phyloP scores from a whole-genome alignment of 108 stramenopile genomes.

The Pseudonitzschia multistriata region DNA sequence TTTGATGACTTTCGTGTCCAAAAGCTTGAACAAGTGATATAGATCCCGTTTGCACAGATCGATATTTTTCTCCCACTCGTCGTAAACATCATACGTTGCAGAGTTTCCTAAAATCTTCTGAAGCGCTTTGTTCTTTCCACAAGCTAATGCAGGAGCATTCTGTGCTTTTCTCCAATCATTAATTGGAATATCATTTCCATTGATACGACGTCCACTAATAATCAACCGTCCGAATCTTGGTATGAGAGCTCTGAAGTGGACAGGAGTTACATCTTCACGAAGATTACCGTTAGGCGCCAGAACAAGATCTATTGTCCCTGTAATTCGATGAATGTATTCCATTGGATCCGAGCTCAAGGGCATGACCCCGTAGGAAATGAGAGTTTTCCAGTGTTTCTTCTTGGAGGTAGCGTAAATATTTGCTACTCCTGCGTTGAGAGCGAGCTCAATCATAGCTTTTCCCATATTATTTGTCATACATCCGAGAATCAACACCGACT shows the following conservation, averaged over 20 bases:
- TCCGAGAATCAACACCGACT: constrained; percentile 42
- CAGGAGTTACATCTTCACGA: constrained; percentile 28
- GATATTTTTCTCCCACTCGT: constrained; percentile 42
- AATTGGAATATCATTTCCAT: constrained; percentile 26
- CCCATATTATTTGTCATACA: constrained; percentile 40
- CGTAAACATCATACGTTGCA: constrained; percentile 39
- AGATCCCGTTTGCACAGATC: constrained; percentile 41
- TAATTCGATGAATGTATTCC: constrained; percentile 31
- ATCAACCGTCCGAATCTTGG: constrained; percentile 20
- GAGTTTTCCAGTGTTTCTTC: constrained; percentile 37
- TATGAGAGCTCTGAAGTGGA: constrained; percentile 25
- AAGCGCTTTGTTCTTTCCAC: constrained; percentile 20
- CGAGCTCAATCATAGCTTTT: constrained; percentile 45
- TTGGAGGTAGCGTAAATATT: constrained; percentile 41
- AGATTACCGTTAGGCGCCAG: constrained; percentile 27
- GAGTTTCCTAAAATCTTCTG: constrained; percentile 14
- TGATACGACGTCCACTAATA: constrained; percentile 20
- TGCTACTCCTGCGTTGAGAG: constrained; percentile 33
- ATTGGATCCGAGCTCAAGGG: constrained; percentile 33
- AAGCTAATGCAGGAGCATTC: constrained; percentile 13
- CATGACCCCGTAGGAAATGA: constrained; percentile 39
- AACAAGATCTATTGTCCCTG: constrained; percentile 43
- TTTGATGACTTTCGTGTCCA: constrained; percentile 27
- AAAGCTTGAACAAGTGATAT: constrained; percentile 27
- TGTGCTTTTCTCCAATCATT: constrained; percentile 11